Evolutionary conservation across 495 filamentous ascomycete species (phyloP).

Genomic region (Tuber brumale): DNA sequence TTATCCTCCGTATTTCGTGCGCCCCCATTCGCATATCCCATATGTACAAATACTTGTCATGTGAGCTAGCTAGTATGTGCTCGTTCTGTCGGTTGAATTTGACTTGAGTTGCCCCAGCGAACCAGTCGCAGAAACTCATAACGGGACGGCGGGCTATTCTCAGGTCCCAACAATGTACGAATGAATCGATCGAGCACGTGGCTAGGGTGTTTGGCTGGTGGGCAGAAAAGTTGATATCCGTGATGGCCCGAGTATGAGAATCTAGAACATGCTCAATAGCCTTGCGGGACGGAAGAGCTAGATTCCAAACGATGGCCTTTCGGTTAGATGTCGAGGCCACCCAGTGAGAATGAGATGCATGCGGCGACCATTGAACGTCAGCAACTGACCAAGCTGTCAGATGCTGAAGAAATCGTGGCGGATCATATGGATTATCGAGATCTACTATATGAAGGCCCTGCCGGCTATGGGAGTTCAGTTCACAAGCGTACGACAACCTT

Average conservation of each 20-base stretch:
- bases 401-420: slow-evolving; percentile 77
- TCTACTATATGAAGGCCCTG: slow-evolving; percentile 89
- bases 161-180: slow-evolving; percentile 90
- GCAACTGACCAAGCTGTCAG: slow-evolving; percentile 90
- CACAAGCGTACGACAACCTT: slow-evolving; percentile 8
- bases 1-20: slow-evolving; percentile 70
- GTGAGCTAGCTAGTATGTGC: slow-evolving; percentile 79
- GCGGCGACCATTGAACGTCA: slow-evolving; percentile 98
- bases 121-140: slow-evolving; percentile 86
- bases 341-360: slow-evolving; percentile 83
- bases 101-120: slow-evolving; percentile 89
- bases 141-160: slow-evolving; percentile 65
- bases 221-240: slow-evolving; percentile 93
- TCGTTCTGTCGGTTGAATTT: slow-evolving; percentile 88
- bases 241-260: slow-evolving; percentile 83
- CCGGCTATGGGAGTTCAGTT: slow-evolving; percentile 47
- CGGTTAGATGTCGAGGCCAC: slow-evolving; percentile 91
- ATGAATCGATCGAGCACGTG: slow-evolving; percentile 88
- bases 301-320: slow-evolving; percentile 91
- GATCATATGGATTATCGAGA: slow-evolving; percentile 82
- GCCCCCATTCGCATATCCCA: slow-evolving; percentile 86
- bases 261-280: slow-evolving; percentile 84
- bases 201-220: slow-evolving; percentile 84
- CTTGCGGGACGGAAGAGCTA: slow-evolving; percentile 67
- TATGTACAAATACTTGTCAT: slow-evolving; percentile 76